Conservation (phyloP, 108 stramenopile genomes). For the Hondaea fermentalgiana region DNA sequence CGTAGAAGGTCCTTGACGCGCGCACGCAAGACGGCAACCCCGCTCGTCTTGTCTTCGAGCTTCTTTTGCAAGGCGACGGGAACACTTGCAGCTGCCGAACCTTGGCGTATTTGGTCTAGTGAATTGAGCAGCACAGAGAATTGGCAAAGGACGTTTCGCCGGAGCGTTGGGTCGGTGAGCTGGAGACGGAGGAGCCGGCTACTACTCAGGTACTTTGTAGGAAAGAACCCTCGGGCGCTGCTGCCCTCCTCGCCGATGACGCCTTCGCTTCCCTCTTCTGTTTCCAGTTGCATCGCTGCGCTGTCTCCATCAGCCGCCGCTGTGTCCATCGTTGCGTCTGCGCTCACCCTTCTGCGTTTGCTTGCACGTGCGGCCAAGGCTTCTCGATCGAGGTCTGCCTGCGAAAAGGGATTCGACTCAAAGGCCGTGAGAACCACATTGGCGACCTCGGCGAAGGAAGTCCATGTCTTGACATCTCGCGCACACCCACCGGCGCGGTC, state of each 20-base stretch:
- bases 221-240: constrained; percentile 22
- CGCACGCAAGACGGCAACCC: constrained; percentile 7
- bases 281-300: too few species aligned
- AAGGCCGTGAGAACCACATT: constrained; percentile 2
- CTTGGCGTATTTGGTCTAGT: background rate
- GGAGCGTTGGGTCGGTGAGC: constrained; percentile 33
- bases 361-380: background rate
- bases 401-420: background rate
- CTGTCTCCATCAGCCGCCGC: background rate
- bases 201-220: constrained; percentile 42
- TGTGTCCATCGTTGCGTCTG: background rate
- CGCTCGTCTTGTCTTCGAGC: constrained; percentile 24
- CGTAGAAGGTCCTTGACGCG: constrained; percentile 25
- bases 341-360: background rate
- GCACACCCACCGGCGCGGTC: background rate
- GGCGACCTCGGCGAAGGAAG: background rate
- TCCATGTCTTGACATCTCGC: background rate
- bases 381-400: background rate
- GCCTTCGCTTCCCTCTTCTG: too few species aligned
- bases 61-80: constrained; percentile 11
- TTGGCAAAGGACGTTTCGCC: constrained; percentile 27
- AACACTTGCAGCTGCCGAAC: constrained; percentile 1
- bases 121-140: background rate
- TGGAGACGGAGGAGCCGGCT: constrained; percentile 40
- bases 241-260: background rate